Conservation (phyloP, 2,329 filamentous ascomycete species). For the Arthrobotrys conoides region DNA sequence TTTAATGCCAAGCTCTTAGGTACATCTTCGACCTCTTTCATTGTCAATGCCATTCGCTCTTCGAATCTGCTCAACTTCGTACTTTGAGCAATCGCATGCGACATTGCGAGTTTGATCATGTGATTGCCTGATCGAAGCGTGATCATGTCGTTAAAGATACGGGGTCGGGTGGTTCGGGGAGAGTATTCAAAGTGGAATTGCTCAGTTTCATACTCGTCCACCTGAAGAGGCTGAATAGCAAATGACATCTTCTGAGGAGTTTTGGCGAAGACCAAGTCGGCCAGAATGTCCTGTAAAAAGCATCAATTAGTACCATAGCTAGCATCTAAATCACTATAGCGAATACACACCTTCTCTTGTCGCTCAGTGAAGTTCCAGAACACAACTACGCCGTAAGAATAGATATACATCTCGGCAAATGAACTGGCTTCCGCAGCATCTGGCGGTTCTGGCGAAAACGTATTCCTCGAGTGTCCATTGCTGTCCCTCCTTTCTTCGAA, state of each 20-base stretch:
- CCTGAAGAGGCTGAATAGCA: conserved; percentile 82
- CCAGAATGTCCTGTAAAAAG: conserved; percentile 78
- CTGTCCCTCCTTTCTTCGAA: conserved; percentile 55
- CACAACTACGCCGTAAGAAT: conserved; percentile 95
- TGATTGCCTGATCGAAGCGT: conserved; percentile 94
- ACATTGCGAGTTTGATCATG: conserved; percentile 99
- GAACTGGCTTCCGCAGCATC: conserved; percentile 70
- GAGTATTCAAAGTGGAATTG: conserved; percentile 99
- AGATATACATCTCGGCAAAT: conserved; percentile 96
- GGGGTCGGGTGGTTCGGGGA: conserved; percentile 83
- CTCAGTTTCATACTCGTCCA: conserved; percentile 95
- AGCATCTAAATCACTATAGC: background rate
- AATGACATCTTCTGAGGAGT: conserved; percentile 77
- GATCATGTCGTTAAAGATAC: conserved; percentile 97
- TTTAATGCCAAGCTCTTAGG: conserved; percentile 90
- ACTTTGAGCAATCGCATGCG: conserved; percentile 95
- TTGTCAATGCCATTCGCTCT: conserved; percentile 93
- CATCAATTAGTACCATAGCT: conserved; percentile 25
- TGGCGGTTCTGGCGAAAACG: conserved; percentile 57
- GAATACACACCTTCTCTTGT: conserved; percentile 78
- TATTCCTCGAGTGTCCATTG: conserved; percentile 58
- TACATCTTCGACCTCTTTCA: conserved; percentile 92
- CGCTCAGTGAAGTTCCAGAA: conserved; percentile 99
- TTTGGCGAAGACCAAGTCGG: conserved; percentile 90
- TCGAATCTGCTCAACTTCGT: conserved; percentile 97